Percentiles rank a stretch among this genome's conserved stretches.
phyloP scores from a whole-genome alignment of 345 rosid genomes.

The Citrus hindsii region DNA sequence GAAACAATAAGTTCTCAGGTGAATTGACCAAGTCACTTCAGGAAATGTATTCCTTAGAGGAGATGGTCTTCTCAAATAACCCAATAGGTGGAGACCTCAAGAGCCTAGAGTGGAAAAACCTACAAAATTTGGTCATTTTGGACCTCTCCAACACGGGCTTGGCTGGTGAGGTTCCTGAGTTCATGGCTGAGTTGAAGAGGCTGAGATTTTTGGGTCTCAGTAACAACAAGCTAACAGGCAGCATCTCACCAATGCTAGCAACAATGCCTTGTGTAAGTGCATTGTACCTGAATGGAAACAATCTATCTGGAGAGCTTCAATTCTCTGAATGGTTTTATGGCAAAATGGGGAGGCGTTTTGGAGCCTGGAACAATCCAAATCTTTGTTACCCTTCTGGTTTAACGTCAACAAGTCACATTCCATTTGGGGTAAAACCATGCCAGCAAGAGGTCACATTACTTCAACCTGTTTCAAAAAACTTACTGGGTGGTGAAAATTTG shows the following conservation, averaged over 20 bases:
- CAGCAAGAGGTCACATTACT: slow-evolving; percentile 29
- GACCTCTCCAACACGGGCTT: slow-evolving; percentile 63
- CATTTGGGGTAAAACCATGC: slow-evolving; percentile 73
- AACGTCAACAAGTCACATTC: slow-evolving; percentile 37
- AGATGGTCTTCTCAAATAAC: slow-evolving; percentile 62
- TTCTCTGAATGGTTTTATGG: slow-evolving; percentile 53
- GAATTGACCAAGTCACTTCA: slow-evolving; percentile 54
- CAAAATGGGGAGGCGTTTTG: slow-evolving; percentile 77
- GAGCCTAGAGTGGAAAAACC: slow-evolving; percentile 48
- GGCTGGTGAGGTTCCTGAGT: slow-evolving; percentile 58
- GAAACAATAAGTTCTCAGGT: slow-evolving; percentile 72
- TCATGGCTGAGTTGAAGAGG: slow-evolving; percentile 55
- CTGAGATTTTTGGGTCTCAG: slow-evolving; percentile 76
- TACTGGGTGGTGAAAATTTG: slow-evolving; percentile 21
- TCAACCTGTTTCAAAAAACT: slow-evolving; percentile 31
- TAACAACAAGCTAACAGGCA: slow-evolving; percentile 66
- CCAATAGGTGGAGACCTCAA: slow-evolving; percentile 52
- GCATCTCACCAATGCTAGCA: slow-evolving; percentile 49
- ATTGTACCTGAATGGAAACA: slow-evolving; percentile 71
- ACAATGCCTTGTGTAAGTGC: slow-evolving; percentile 59
- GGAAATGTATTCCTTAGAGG: slow-evolving; percentile 61
- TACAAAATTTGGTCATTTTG: slow-evolving; percentile 54
- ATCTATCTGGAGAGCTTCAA: slow-evolving; percentile 71
- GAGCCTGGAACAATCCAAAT: slow-evolving; percentile 84
- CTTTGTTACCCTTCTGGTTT: slow-evolving; percentile 52